These are phyloP conservation scores for Citrus reticulata DNA, from an alignment of 345 rosid species.

Conservation along the genomic window DNA sequence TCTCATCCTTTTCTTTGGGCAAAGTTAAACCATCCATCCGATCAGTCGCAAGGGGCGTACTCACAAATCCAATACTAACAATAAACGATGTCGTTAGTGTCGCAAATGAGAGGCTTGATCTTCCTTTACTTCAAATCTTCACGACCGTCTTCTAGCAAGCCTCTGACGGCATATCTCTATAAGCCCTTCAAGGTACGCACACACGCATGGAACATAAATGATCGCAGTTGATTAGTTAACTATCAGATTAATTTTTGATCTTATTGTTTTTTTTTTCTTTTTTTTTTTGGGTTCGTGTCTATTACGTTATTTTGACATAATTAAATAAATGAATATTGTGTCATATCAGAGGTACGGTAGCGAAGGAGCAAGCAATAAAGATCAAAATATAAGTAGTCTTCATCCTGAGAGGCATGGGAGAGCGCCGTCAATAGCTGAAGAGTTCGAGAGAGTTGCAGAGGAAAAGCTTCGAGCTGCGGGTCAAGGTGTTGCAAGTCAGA, in stretches of 20 bases:
- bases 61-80: too few species aligned
- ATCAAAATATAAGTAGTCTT: not conserved
- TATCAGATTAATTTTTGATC: too few species aligned
- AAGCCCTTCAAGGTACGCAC: slow-evolving; percentile 11
- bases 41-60: too few species aligned
- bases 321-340: too few species aligned
- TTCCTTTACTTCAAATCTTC: not conserved
- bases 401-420: slow-evolving; percentile 18
- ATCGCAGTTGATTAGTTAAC: too few species aligned
- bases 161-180: not conserved
- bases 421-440: slow-evolving; percentile 48
- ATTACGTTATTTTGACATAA: too few species aligned
- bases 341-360: slow-evolving; percentile 21
- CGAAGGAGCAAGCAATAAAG: not conserved
- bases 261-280: fast-evolving
- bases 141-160: not conserved
- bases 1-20: too few species aligned
- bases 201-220: too few species aligned
- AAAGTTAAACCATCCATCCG: too few species aligned
- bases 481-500: slow-evolving; percentile 29
- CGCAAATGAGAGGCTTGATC: not conserved
- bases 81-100: too few species aligned
- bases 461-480: not conserved
- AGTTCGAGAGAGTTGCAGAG: slow-evolving; percentile 17
- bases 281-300: too few species aligned